phyloP scores from a whole-genome alignment of 2,329 filamentous ascomycete genomes.

The Rhexocercosporidium sp. region DNA sequence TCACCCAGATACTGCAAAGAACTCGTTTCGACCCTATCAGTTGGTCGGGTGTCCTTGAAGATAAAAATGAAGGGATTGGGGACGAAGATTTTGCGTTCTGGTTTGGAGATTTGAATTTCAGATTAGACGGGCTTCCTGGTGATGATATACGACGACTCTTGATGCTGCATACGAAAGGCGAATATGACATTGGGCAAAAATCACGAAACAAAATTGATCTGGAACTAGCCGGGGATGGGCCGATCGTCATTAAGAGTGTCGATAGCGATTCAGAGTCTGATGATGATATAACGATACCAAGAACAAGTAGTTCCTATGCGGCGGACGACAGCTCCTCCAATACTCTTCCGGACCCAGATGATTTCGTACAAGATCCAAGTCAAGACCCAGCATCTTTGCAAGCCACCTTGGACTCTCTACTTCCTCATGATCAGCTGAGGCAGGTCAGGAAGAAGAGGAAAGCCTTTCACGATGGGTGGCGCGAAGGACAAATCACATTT shows the following conservation, averaged over 20 bases:
- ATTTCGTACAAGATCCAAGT: conserved; percentile 69
- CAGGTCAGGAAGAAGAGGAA: conserved; percentile 76
- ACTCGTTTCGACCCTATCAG: conserved; percentile 79
- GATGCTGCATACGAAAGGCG: conserved; percentile 79
- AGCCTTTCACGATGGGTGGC: conserved; percentile 90
- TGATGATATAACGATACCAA: conserved; percentile 37
- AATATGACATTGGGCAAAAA: conserved; percentile 66
- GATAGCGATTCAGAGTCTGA: conserved; percentile 54
- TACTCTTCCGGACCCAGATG: conserved; percentile 65
- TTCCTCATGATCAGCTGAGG: conserved; percentile 87
- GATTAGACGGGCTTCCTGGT: conserved; percentile 84
- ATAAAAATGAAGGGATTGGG: conserved; percentile 74
- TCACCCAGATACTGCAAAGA: conserved; percentile 74
- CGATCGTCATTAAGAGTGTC: conserved; percentile 50
- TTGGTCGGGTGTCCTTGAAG: conserved; percentile 66
- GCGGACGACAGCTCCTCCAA: conserved; percentile 45
- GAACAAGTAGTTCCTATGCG: conserved; percentile 37
- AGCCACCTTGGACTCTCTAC: conserved; percentile 82
- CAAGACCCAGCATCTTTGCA: conserved; percentile 86
- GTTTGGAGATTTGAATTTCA: conserved; percentile 96
- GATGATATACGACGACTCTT: conserved; percentile 88
- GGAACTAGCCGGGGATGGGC: conserved; percentile 51
- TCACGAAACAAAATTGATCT: conserved; percentile 40
- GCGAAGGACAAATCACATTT: conserved; percentile 86
- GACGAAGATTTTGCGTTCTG: conserved; percentile 95